These are phyloP conservation scores for Neurospora sp. DNA, from an alignment of 495 filamentous ascomycete species.

Conservation along the genomic window DNA sequence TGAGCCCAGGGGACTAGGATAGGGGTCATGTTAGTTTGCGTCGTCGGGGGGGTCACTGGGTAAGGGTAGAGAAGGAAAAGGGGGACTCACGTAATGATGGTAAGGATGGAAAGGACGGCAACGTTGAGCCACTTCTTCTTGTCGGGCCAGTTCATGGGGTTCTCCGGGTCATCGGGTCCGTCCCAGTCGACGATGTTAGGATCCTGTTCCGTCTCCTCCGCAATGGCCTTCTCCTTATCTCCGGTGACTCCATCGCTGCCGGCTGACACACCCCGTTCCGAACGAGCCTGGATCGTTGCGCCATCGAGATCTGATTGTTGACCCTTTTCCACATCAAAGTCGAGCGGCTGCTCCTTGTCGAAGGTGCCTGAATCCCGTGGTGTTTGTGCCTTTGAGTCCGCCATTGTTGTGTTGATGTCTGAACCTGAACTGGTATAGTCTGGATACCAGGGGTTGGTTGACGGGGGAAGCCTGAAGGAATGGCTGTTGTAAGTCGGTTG, in stretches of 20 bases:
- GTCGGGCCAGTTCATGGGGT: conserved; percentile 51
- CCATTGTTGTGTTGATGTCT: conserved; percentile 6
- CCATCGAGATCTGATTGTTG: conserved; percentile 15
- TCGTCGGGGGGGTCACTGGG: background rate
- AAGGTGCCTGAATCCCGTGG: conserved; percentile 1
- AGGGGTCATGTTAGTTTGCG: background rate
- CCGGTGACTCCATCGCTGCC: background rate
- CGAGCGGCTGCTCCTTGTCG: background rate
- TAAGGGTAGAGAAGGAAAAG: background rate
- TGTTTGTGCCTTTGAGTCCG: conserved; percentile 5
- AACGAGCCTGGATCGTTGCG: conserved; percentile 10
- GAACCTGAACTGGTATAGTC: background rate
- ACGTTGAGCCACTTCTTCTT: conserved; percentile 58
- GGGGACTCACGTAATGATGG: conserved; percentile 29
- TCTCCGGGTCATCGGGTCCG: conserved; percentile 47
- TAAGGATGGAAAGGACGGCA: conserved; percentile 37
- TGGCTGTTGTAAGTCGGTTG: background rate
- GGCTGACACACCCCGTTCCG: background rate
- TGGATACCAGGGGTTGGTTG: background rate
- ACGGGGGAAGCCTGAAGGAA: background rate
- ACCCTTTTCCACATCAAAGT: conserved; percentile 16
- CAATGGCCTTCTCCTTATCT: background rate
- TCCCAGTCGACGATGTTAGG: conserved; percentile 36
- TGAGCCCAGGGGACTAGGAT: conserved; percentile 20
- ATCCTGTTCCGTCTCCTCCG: conserved; percentile 14